Evolutionary conservation across 2,329 filamentous ascomycete species (phyloP).

Genomic region (Xylaria polymorpha): DNA sequence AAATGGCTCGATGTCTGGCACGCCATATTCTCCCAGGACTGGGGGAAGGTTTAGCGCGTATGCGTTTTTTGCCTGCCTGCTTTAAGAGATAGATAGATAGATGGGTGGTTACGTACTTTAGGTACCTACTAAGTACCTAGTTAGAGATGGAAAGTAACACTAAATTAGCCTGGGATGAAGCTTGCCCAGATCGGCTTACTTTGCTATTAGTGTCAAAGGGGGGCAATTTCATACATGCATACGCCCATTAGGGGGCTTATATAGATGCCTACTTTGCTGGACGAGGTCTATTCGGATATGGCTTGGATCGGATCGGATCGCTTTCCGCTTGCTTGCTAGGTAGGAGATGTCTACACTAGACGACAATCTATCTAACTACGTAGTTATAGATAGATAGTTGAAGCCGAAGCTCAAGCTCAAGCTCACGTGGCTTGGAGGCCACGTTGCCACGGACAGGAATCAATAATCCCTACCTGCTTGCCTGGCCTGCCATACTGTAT

Average conservation of each 20-base stretch:
- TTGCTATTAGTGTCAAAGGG: no score
- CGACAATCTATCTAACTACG: neutral
- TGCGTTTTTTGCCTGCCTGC: no score
- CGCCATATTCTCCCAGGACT: slow-evolving; percentile 70
- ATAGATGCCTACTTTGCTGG: neutral
- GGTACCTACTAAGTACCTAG: no score
- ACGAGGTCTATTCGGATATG: neutral
- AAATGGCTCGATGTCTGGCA: slow-evolving; percentile 82
- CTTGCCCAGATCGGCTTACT: no score
- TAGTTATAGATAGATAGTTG: neutral
- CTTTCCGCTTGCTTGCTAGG: neutral
- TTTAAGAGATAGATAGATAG: neutral
- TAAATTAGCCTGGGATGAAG: no score
- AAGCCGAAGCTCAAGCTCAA: neutral
- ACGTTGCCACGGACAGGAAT: neutral
- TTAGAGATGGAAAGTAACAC: neutral
- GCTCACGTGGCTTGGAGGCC: neutral
- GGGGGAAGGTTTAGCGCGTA: slow-evolving; percentile 1
- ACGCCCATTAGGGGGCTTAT: neutral
- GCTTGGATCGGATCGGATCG: neutral
- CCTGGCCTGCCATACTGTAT: no score
- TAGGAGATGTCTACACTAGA: neutral
- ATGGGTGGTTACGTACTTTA: neutral
- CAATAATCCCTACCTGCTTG: no score
- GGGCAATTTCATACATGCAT: no score